A percentile compares a stretch with the other conserved stretches of the same genome.
Conservation (phyloP, 2,329 filamentous ascomycete genomes). For the Canariomyces notabilis region DNA sequence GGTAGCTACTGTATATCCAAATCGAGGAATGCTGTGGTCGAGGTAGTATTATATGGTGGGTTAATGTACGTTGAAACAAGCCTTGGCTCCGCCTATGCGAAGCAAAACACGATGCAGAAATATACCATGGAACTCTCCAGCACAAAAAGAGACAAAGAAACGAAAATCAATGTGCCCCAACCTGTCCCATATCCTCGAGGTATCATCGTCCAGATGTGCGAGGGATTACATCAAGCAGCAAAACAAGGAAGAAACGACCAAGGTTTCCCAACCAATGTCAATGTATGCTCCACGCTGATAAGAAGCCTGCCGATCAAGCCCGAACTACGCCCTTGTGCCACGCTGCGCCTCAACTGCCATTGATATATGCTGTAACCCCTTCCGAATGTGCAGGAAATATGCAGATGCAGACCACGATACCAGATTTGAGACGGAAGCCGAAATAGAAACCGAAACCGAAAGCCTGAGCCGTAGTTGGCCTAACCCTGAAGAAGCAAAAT, state of each 20-base stretch:
- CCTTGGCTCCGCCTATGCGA: neutral
- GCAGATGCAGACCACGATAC: constrained; percentile 10
- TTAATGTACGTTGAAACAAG: neutral
- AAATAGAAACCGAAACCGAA: constrained; percentile 17
- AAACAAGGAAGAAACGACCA: constrained; percentile 8
- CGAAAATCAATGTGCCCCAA: constrained; percentile 12
- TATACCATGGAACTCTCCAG: neutral
- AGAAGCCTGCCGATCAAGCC: constrained; percentile 7
- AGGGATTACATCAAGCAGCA: constrained; percentile 9
- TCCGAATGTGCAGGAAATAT: constrained; percentile 14
- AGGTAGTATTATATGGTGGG: constrained; percentile 6
- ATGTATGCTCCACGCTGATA: constrained; percentile 9
- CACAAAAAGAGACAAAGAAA: constrained; percentile 4
- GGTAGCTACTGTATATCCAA: too few species aligned
- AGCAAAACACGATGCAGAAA: neutral
- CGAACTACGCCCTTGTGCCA: constrained; percentile 14
- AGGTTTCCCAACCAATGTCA: constrained; percentile 6
- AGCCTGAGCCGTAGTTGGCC: constrained; percentile 2
- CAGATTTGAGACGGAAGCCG: neutral
- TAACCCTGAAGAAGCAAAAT: constrained; percentile 15
- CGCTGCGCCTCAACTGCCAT: constrained; percentile 16
- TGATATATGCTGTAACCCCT: constrained; percentile 19
- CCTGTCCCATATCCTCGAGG: constrained; percentile 16
- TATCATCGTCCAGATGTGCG: constrained; percentile 18
- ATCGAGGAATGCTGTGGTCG: too few species aligned